These are phyloP conservation scores for Seiridium cupressi DNA, from an alignment of 2,329 filamentous ascomycete genomes.

Conservation along the genomic window DNA sequence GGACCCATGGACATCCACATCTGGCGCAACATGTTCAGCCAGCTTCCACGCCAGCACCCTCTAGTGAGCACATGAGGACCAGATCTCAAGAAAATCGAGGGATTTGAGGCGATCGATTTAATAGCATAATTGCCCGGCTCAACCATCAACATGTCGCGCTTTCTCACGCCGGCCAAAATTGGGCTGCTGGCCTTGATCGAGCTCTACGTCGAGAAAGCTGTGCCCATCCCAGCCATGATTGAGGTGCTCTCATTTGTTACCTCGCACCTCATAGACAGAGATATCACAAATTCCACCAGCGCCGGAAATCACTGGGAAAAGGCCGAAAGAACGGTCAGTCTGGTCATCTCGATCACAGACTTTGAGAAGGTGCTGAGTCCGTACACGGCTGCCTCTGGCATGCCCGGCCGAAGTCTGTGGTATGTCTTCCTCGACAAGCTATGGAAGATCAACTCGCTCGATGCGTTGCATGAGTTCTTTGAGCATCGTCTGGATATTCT, in stretches of 20 bases:
- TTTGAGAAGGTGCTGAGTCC: conserved; percentile 58
- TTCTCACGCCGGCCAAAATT: conserved; percentile 85
- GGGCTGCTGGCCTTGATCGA: conserved; percentile 77
- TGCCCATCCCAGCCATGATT: conserved; percentile 69
- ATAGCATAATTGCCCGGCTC: background rate
- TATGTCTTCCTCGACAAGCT: conserved; percentile 78
- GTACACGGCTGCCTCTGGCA: conserved; percentile 49
- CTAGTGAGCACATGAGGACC: background rate
- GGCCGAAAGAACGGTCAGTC: conserved; percentile 47
- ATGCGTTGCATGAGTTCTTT: conserved; percentile 79
- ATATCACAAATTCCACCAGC: conserved; percentile 29
- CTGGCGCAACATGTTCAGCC: background rate
- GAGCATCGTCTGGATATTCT: conserved; percentile 56
- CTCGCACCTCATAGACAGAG: conserved; percentile 60
- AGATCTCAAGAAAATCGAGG: background rate
- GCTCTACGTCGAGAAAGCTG: conserved; percentile 71
- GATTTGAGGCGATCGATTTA: background rate
- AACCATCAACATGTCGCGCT: conserved; percentile 63
- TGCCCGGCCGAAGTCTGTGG: conserved; percentile 82
- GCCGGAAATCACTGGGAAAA: conserved; percentile 41
- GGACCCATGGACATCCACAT: background rate
- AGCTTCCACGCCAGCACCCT: background rate
- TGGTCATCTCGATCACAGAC: conserved; percentile 54
- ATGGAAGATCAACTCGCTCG: conserved; percentile 80
- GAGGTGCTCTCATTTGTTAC: conserved; percentile 78